Conservation (phyloP, 2,329 filamentous ascomycete species). For the Elsinoe australis region DNA sequence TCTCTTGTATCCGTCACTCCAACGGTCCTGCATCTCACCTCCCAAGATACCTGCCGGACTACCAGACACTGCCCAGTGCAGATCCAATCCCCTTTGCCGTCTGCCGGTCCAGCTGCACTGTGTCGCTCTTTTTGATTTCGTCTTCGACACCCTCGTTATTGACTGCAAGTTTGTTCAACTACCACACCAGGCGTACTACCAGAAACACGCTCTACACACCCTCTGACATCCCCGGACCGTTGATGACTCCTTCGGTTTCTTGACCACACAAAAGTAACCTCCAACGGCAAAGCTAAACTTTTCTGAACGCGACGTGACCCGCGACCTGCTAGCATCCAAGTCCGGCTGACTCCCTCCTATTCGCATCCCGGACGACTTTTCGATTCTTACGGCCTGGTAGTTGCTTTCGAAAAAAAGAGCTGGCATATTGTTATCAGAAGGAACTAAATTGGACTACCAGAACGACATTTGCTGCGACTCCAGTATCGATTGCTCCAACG, state of each 20-base stretch:
- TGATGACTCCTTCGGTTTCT: background rate
- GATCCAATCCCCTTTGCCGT: constrained; percentile 8
- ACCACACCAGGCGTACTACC: background rate
- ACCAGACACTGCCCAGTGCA: constrained; percentile 9
- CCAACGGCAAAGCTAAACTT: constrained; percentile 12
- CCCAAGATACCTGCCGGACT: no score
- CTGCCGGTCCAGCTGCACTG: constrained; percentile 14
- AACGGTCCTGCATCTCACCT: constrained; percentile 8
- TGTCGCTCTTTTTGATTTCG: background rate
- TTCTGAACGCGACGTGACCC: constrained; percentile 13
- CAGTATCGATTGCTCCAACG: constrained; percentile 5
- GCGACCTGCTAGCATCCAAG: constrained; percentile 1
- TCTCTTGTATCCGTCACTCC: background rate
- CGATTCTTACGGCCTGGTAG: background rate
- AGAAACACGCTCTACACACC: constrained; percentile 1
- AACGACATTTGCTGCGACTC: background rate
- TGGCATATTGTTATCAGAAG: no score
- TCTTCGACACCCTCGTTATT: constrained; percentile 6
- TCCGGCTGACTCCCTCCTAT: constrained; percentile 5
- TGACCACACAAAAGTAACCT: background rate
- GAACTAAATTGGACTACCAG: background rate
- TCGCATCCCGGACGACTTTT: background rate
- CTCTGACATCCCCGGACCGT: constrained; percentile 13
- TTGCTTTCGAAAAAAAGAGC: constrained; percentile 1
- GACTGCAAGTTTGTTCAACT: background rate